Evolutionary conservation across 768 basidiomycete genomes (phyloP).

Genomic region (Calocera viscosa): DNA sequence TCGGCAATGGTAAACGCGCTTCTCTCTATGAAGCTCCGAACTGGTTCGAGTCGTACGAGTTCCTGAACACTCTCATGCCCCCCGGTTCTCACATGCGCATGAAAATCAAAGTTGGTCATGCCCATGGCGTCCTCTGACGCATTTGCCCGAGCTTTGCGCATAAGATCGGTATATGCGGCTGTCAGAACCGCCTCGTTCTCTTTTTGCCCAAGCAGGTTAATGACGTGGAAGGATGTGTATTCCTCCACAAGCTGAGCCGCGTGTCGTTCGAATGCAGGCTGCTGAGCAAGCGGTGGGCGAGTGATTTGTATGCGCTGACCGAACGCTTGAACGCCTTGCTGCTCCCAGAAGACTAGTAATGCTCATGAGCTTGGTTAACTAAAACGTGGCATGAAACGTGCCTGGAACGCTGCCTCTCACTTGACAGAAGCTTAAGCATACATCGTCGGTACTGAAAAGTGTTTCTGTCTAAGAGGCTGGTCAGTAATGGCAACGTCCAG

Average conservation of each 20-base stretch:
- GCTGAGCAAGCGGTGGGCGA: constrained; percentile 77
- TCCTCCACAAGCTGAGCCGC: constrained; percentile 75
- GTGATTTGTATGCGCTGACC: constrained; percentile 91
- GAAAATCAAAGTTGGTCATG: constrained; percentile 91
- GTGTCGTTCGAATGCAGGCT: constrained; percentile 94
- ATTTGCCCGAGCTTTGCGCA: constrained; percentile 35
- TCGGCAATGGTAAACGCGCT: constrained; percentile 83
- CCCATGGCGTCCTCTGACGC: constrained; percentile 53
- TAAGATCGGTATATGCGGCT: constrained; percentile 66
- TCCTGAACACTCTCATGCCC: constrained; percentile 85
- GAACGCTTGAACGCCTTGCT: constrained; percentile 89
- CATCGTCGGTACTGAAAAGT: constrained; percentile 71
- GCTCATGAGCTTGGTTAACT: constrained; percentile 13
- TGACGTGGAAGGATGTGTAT: constrained; percentile 72
- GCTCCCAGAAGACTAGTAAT: constrained; percentile 88
- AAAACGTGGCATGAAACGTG: constrained; percentile 39
- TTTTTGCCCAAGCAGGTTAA: constrained; percentile 83
- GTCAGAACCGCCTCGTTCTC: constrained; percentile 85
- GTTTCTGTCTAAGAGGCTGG: constrained; percentile 63
- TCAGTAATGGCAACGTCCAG: constrained; percentile 1
- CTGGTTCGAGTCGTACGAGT: constrained; percentile 49
- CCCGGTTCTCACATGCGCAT: constrained; percentile 59
- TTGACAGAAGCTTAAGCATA: constrained; percentile 86
- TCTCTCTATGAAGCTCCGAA: constrained; percentile 53
- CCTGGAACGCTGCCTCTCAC: constrained; percentile 89